These are phyloP conservation scores for Asterophora lycoperdoides DNA, from an alignment of 768 basidiomycete species.

Conservation along the genomic window DNA sequence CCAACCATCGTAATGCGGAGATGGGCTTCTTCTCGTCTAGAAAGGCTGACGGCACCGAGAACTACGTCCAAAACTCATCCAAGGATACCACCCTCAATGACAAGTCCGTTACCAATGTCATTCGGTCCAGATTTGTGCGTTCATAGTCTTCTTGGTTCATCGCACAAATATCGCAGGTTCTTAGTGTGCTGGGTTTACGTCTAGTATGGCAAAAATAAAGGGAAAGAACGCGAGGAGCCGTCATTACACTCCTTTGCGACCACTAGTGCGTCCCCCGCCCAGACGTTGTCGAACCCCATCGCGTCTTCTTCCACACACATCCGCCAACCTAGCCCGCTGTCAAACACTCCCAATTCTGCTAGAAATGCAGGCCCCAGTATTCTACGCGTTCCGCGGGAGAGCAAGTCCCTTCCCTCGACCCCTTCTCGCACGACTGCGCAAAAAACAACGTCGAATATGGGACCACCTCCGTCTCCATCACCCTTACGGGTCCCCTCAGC, in stretches of 20 bases:
- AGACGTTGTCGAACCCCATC: slow-evolving; percentile 33
- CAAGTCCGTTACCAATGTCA: slow-evolving; percentile 52
- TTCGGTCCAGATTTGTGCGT: slow-evolving; percentile 60
- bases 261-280: slow-evolving; percentile 31
- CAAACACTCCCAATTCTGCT: slow-evolving; percentile 17
- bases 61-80: slow-evolving; percentile 23
- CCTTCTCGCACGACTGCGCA: slow-evolving; percentile 15
- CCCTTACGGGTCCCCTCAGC: slow-evolving; percentile 16
- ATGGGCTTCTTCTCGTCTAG: slow-evolving; percentile 54
- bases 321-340: slow-evolving; percentile 23
- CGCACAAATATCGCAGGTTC: slow-evolving; percentile 8
- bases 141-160: slow-evolving; percentile 16
- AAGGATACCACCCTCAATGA: slow-evolving; percentile 20
- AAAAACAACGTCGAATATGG: slow-evolving; percentile 5
- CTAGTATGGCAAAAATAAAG: slow-evolving; percentile 56
- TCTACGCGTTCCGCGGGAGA: slow-evolving; percentile 21
- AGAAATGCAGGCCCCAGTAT: slow-evolving; percentile 23
- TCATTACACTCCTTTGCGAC: slow-evolving; percentile 27
- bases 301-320: slow-evolving; percentile 18
- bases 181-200: slow-evolving; percentile 15
- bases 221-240: slow-evolving; percentile 47
- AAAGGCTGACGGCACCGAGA: slow-evolving; percentile 41
- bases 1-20: slow-evolving; percentile 33
- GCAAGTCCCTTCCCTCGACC: slow-evolving; percentile 18
- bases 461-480: slow-evolving; percentile 15